Evolutionary conservation across 2,329 filamentous ascomycete species (phyloP).

Genomic region (Stachybotrys chartarum): DNA sequence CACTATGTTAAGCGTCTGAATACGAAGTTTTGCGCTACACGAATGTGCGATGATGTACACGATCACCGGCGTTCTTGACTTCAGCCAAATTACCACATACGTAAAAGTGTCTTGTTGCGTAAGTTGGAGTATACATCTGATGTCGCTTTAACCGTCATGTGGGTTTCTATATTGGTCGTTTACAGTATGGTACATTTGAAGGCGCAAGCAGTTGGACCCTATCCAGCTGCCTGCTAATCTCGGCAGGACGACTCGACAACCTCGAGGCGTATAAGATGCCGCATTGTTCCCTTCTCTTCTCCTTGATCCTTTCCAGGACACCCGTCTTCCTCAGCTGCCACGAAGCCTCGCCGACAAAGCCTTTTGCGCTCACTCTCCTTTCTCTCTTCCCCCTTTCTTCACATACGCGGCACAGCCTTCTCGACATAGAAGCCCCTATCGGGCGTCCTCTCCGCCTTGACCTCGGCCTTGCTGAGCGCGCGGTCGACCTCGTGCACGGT

Average conservation of each 20-base stretch:
- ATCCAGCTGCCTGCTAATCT: background rate
- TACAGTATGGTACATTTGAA: background rate
- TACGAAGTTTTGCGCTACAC: too few species aligned
- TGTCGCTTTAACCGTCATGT: too few species aligned
- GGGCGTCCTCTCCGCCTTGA: slow-evolving; percentile 65
- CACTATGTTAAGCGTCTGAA: too few species aligned
- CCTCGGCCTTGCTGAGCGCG: slow-evolving; percentile 56
- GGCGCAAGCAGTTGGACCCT: background rate
- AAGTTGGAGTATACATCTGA: too few species aligned
- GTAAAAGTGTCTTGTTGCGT: too few species aligned
- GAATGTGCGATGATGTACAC: too few species aligned
- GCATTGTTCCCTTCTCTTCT: background rate
- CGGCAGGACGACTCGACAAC: background rate
- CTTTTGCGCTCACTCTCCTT: background rate
- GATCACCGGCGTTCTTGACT: too few species aligned
- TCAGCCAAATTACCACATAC: too few species aligned
- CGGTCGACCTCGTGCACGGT: slow-evolving; percentile 69
- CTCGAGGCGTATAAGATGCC: background rate
- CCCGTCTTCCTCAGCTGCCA: background rate
- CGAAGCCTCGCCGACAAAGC: background rate
- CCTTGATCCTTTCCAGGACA: slow-evolving; percentile 1
- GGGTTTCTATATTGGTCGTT: background rate
- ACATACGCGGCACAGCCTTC: slow-evolving; percentile 32
- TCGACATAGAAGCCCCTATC: slow-evolving; percentile 78
- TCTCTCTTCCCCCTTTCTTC: background rate